Conservation (phyloP, 2,329 filamentous ascomycete species). For the Hypomyces rosellus region DNA sequence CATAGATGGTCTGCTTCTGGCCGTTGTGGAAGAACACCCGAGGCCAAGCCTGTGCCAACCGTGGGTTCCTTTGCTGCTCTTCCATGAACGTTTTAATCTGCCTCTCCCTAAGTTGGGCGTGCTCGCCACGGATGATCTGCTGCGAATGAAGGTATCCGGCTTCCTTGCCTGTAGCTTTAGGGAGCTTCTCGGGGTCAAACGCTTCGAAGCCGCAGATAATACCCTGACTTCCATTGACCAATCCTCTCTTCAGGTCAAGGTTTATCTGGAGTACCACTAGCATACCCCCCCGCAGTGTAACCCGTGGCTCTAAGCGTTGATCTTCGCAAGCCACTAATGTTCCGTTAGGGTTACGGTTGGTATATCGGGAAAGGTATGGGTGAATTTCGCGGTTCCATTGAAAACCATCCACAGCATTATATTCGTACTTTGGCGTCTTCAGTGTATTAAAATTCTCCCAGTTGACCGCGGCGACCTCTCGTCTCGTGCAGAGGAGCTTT, state of each 20-base stretch:
- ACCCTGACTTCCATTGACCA: conserved; percentile 24
- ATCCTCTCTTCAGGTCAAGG: conserved; percentile 10
- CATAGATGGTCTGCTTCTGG: conserved; percentile 37
- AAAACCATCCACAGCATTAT: conserved; percentile 7
- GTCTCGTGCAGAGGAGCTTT: conserved; percentile 6
- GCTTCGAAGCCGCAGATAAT: conserved; percentile 19
- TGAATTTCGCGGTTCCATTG: not conserved
- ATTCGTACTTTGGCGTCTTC: conserved; percentile 1
- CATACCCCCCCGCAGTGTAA: conserved; percentile 14
- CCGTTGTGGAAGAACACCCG: conserved; percentile 47
- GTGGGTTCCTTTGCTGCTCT: not conserved
- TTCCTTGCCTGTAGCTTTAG: no score
- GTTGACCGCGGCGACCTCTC: conserved; percentile 3
- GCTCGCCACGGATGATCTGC: no score
- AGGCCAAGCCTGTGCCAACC: conserved; percentile 14
- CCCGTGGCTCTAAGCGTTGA: conserved; percentile 12
- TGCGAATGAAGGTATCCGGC: no score
- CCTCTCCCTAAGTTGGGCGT: no score
- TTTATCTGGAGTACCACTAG: conserved; percentile 22
- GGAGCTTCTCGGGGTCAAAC: not conserved
- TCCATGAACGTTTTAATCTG: not conserved
- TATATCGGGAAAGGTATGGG: not conserved
- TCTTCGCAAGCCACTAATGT: conserved; percentile 11
- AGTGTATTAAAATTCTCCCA: not conserved
- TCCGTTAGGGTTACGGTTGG: conserved; percentile 6